Conservation (phyloP, 1,284 basidiomycete genomes). For the Taiwanofungus camphoratus region DNA sequence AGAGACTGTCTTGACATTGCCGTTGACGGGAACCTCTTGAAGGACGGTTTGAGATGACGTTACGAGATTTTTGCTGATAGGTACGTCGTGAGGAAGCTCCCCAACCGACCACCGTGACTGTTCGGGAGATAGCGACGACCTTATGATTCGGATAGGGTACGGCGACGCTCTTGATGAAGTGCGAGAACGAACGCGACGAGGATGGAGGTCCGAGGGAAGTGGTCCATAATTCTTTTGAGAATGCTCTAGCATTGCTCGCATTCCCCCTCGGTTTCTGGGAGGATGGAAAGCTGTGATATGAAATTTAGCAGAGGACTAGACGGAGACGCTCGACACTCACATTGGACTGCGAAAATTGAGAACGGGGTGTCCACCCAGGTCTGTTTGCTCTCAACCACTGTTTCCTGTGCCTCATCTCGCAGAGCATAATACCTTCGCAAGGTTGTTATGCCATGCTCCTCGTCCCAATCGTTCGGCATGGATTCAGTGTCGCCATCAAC, state of each 20-base stretch:
- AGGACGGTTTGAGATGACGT: conserved; percentile 13
- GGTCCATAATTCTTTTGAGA: conserved; percentile 65
- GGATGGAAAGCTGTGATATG: conserved; percentile 57
- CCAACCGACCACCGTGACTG: conserved; percentile 24
- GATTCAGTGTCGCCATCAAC: conserved; percentile 52
- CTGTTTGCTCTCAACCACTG: conserved; percentile 60
- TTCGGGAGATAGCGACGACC: conserved; percentile 39
- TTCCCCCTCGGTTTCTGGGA: conserved; percentile 54
- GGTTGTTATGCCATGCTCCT: conserved; percentile 54
- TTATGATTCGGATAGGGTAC: conserved; percentile 51
- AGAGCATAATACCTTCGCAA: conserved; percentile 66
- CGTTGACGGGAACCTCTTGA: conserved; percentile 29
- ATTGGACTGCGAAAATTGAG: conserved; percentile 64
- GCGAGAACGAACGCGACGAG: conserved; percentile 54
- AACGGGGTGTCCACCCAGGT: conserved; percentile 69
- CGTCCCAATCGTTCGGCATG: conserved; percentile 53
- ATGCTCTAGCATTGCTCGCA: conserved; percentile 68
- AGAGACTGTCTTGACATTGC: conserved; percentile 22
- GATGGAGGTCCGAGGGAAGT: conserved; percentile 61
- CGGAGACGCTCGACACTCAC: conserved; percentile 38
- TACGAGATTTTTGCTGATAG: conserved; percentile 14
- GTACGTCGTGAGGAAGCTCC: conserved; percentile 13
- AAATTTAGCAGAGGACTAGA: neutral
- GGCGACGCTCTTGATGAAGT: conserved; percentile 67
- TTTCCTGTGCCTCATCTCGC: conserved; percentile 59